Conservation (phyloP, 192 early-diverging fungal species). For the Diversispora epigaea region DNA sequence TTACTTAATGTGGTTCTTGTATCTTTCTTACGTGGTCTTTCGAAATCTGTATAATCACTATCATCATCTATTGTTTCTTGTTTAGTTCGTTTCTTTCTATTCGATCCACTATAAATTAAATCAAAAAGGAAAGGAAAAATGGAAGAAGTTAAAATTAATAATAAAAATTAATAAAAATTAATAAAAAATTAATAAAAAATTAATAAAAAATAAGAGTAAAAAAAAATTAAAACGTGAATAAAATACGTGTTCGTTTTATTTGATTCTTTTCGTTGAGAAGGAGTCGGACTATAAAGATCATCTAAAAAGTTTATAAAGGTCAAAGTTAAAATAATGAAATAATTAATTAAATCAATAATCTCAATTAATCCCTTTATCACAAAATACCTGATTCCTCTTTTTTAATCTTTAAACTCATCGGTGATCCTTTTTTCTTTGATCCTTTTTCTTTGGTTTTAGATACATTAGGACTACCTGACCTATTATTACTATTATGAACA, state of each 20-base stretch:
- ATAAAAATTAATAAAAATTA: not conserved
- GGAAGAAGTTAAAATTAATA: not conserved
- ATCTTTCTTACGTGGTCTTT: not conserved
- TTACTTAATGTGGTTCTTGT: not conserved
- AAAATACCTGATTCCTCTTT: constrained; percentile 4
- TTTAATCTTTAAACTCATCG: not conserved
- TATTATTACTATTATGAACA: not conserved
- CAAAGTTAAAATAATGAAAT: not conserved
- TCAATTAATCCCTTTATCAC: no score
- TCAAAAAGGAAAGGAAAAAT: no score
- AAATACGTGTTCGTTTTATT: not conserved
- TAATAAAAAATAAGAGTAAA: not conserved
- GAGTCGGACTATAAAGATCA: not conserved
- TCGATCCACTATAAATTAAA: not conserved
- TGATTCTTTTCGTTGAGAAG: constrained; percentile 11
- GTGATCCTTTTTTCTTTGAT: constrained; percentile 5
- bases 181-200: not conserved
- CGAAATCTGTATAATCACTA: constrained; percentile 7
- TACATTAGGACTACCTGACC: not conserved
- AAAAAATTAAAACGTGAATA: not conserved
- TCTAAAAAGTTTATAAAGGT: not conserved
- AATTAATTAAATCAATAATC: not conserved
- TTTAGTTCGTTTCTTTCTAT: constrained; percentile 7
- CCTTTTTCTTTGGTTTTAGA: constrained; percentile 16
- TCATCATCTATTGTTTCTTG: not conserved